Percentiles rank a stretch among this genome's conserved stretches.
Evolutionary conservation across 2,329 filamentous ascomycete genomes (phyloP).

Genomic region (Diaporthe nobilis): DNA sequence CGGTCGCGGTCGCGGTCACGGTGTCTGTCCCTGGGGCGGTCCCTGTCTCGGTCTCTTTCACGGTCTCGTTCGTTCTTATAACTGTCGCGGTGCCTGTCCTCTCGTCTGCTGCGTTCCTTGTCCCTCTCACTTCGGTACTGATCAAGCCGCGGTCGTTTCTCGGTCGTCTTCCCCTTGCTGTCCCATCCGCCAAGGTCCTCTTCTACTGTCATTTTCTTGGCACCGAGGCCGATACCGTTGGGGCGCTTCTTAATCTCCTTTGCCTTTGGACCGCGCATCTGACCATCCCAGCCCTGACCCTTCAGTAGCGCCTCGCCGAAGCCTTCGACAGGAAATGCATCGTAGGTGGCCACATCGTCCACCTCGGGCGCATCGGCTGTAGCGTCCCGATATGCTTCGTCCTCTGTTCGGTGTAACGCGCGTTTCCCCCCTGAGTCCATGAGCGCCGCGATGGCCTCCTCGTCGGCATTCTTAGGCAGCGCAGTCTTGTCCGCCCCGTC

Average conservation of each 20-base stretch:
- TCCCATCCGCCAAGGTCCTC: slow-evolving; percentile 87
- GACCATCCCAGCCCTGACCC: slow-evolving; percentile 95
- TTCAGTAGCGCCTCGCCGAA: slow-evolving; percentile 92
- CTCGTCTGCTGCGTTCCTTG: slow-evolving; percentile 58
- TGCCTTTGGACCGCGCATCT: slow-evolving; percentile 70
- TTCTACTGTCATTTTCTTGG: slow-evolving; percentile 81
- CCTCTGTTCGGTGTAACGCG: slow-evolving; percentile 71
- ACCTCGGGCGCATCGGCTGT: slow-evolving; percentile 80
- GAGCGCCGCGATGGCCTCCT: slow-evolving; percentile 76
- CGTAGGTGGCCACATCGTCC: slow-evolving; percentile 86
- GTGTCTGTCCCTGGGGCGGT: slow-evolving; percentile 33
- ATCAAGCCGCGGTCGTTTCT: slow-evolving; percentile 60
- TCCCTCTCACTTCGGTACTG: slow-evolving; percentile 64
- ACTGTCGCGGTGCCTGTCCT: slow-evolving; percentile 57
- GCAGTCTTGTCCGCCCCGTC: slow-evolving; percentile 47
- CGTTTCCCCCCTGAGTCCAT: slow-evolving; percentile 65
- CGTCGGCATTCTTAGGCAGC: slow-evolving; percentile 54
- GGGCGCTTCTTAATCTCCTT: slow-evolving; percentile 79
- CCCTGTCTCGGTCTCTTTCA: slow-evolving; percentile 54
- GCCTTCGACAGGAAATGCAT: slow-evolving; percentile 90
- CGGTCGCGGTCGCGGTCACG: slow-evolving; percentile 34
- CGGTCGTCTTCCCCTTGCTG: slow-evolving; percentile 66
- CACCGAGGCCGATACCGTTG: slow-evolving; percentile 88
- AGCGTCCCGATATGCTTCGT: slow-evolving; percentile 79
- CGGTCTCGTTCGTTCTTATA: slow-evolving; percentile 64